Evolutionary conservation across 2,329 filamentous ascomycete species (phyloP), one percentile per base, ranked within the genome.

Genomic region (Penicillium sp.): DNA sequence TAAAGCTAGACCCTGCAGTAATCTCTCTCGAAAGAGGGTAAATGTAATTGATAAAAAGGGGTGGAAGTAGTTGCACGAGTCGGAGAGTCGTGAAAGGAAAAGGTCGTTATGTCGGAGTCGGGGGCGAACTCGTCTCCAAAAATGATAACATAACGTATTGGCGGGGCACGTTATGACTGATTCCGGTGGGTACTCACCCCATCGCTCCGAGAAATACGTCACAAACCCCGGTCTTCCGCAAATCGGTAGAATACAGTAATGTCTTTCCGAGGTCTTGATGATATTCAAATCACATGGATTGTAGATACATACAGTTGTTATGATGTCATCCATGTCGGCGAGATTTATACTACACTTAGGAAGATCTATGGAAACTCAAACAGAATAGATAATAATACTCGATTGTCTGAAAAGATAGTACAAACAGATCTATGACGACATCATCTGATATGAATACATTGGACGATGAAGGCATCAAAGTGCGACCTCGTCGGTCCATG

Each of bases 171-270:
- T 44, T 40, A 42, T 44, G 54, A 56, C 41, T 48, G 44, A 52
- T 44, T 13, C 42, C 44, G 53, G 55, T 58, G 56, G 57, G 57
- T 56, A 59, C 57, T 54, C 18, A 20, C 18, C 18, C 46, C 50
- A 48, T 56, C 58, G 51, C 57, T 57, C 57, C 57, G 57, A 54
- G 28, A 34, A 14, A 46, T 57, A 58, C 56, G 56, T 58, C 56
- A 58, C 56, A 32, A 29, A 34, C 24, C 28, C 22, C 35, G 35
- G 11, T 37, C 35, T 14, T 24, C 35, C 20, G 20, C 11, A 32
- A 32, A 11, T 9, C 20, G 13, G 34, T 13, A 23, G 34, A 22
- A 22, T 22, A 5, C 4, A 3, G 18, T 20, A 20, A 20, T 20
- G 11, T 27, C 31, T 18, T 10, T 6, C 18, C 6, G 35, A 6